Evolutionary conservation across 352 stramenopile genomes (phyloP), one percentile per base, ranked within the genome.

Genomic region (Aphanomyces astaci): DNA sequence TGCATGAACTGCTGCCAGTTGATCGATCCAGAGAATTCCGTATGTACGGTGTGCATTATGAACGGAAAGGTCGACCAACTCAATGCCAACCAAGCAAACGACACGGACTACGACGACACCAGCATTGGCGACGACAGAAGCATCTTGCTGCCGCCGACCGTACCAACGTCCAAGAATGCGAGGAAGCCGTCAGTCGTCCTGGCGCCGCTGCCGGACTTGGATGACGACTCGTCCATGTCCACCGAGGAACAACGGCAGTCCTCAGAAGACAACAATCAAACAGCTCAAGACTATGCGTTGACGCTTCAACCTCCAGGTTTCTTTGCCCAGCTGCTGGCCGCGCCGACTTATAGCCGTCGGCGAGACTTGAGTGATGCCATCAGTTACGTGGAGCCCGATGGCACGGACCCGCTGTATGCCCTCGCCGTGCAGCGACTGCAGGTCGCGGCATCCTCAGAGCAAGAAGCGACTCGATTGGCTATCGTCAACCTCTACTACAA

Each of bases 1-100:
- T 66, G 60, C 24, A 39, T 57, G 27, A 63, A 66, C 60, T 66
- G 60, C 32, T 57, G 60, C 48, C 17, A 66, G n/a, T 27, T 66
- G 24, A 2, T 45, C 32, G 60, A 66, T 11, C 22, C n/a, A 2
- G 45, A 33, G 1, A 4, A 57, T 11, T 48, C 45, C n/a, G 51
- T 48, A 24, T 66, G 60, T 31, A 56, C 60, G 11, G 13, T 22
- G 27, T 66, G 60, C 28, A 13, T 66, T 9, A 32, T 55, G 10
- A 25, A 55, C 11, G 48, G 24, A 25, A 66, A 66, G 36, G 17
- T 55, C 11, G 48, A 31, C 31, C 31, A 63, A 39, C 31, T 49
- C 31, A 28, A 49, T 17, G 60, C 43, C 22, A 57, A 49, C 30
- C 30, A 55, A 48, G 30, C 27, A 28, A 55, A 55, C 2, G 48